Percentiles rank a stretch among this genome's conserved stretches.
These are phyloP conservation scores for Colletotrichum gloeosporioides DNA, from an alignment of 2,329 filamentous ascomycete species.

Conservation along the genomic window DNA sequence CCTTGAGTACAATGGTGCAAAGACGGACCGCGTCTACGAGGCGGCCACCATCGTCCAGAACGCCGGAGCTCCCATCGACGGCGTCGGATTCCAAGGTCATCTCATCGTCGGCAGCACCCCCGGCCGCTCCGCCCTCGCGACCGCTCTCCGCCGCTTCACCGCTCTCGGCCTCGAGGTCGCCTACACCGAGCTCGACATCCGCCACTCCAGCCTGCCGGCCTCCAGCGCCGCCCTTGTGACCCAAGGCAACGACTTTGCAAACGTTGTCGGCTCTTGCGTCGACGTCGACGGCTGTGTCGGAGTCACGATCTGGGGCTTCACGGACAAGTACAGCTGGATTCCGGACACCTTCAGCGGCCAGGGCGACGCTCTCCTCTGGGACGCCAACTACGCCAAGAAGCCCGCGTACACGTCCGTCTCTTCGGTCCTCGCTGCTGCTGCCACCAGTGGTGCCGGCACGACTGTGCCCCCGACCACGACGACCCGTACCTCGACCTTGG, in stretches of 20 bases:
- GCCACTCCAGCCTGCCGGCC: slow-evolving; percentile 51
- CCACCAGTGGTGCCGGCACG: slow-evolving; percentile 9
- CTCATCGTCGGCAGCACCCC: slow-evolving; percentile 51
- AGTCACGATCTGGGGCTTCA: slow-evolving; percentile 49
- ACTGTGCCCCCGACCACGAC: background rate
- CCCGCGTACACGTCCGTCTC: slow-evolving; percentile 43
- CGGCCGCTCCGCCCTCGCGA: slow-evolving; percentile 44
- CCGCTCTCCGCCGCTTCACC: slow-evolving; percentile 55
- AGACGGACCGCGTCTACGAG: slow-evolving; percentile 36
- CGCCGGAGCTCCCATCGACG: slow-evolving; percentile 53
- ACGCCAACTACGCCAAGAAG: slow-evolving; percentile 42
- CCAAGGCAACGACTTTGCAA: slow-evolving; percentile 54
- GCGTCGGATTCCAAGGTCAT: slow-evolving; percentile 58
- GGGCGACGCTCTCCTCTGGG: slow-evolving; percentile 45
- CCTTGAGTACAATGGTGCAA: slow-evolving; percentile 46
- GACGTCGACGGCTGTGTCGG: slow-evolving; percentile 45
- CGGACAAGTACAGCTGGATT: slow-evolving; percentile 44
- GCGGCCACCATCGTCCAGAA: slow-evolving; percentile 39
- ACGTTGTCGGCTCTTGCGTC: slow-evolving; percentile 41
- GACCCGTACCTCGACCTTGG: background rate
- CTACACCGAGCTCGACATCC: slow-evolving; percentile 67
- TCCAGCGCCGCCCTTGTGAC: slow-evolving; percentile 41
- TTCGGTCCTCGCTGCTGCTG: slow-evolving; percentile 35
- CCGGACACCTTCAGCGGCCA: slow-evolving; percentile 42
- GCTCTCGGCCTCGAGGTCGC: slow-evolving; percentile 61